These are phyloP conservation scores for Hirsutella rhossiliensis DNA, from an alignment of 2,329 filamentous ascomycete species.

Conservation along the genomic window DNA sequence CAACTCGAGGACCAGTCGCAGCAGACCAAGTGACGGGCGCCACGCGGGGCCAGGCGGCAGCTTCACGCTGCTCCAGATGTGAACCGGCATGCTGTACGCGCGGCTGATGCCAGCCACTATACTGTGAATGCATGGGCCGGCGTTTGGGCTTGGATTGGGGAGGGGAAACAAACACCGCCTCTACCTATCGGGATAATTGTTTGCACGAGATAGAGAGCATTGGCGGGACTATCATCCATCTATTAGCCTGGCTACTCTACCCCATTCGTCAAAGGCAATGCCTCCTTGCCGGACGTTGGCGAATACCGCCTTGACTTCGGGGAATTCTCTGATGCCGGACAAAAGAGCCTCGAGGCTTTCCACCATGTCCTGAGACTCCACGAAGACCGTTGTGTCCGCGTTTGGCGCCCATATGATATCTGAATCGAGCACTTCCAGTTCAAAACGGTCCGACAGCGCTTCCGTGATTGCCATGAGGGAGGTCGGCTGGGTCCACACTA, in stretches of 20 bases:
- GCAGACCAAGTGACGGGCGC: constrained; percentile 9
- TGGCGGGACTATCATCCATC: constrained; percentile 26
- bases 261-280: constrained; percentile 42
- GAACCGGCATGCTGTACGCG: background rate
- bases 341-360: constrained; percentile 48
- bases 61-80: background rate
- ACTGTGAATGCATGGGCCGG: constrained; percentile 2
- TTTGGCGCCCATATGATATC: constrained; percentile 83
- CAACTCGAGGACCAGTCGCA: constrained; percentile 21
- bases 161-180: background rate
- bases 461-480: constrained; percentile 19
- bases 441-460: constrained; percentile 48
- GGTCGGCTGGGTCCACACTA: constrained; percentile 38
- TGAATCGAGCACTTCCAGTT: constrained; percentile 55
- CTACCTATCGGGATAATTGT: background rate
- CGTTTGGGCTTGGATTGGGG: constrained; percentile 2
- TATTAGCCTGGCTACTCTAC: constrained; percentile 37
- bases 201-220: constrained; percentile 1
- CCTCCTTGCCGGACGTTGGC: constrained; percentile 49
- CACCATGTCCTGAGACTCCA: constrained; percentile 45
- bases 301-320: constrained; percentile 69
- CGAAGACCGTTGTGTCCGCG: constrained; percentile 58
- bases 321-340: constrained; percentile 49
- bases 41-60: background rate
- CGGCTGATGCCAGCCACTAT: background rate